A percentile compares a stretch with the other conserved stretches of the same genome.
Evolutionary conservation across 257 asterid genomes (phyloP).

Genomic region (Petunia axillaris): DNA sequence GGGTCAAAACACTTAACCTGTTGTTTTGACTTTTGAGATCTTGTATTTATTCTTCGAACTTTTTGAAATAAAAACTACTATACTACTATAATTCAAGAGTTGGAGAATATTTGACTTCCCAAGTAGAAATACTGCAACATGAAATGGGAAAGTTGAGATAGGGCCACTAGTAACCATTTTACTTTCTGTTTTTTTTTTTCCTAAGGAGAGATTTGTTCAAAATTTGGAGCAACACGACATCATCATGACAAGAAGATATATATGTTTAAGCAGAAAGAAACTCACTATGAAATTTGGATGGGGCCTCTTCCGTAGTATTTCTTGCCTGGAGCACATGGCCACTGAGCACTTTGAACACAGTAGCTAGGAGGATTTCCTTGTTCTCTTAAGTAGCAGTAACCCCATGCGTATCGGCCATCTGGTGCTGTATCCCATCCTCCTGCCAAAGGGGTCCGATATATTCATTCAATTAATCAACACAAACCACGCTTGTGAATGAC

Average conservation of each 20-base stretch:
- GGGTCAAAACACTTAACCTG: too few species aligned
- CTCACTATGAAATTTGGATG: slow-evolving; percentile 36
- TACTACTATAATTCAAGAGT: too few species aligned
- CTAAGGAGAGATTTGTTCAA: not conserved
- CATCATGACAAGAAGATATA: not conserved
- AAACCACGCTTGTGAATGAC: too few species aligned
- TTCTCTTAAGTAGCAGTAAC: slow-evolving; percentile 38
- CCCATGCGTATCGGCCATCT: slow-evolving; percentile 43
- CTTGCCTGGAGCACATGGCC: slow-evolving; percentile 34
- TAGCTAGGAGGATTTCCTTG: slow-evolving; percentile 30
- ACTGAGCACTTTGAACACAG: slow-evolving; percentile 25
- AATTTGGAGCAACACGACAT: not conserved
- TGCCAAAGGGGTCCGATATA: not conserved
- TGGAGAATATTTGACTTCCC: too few species aligned
- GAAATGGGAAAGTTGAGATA: too few species aligned
- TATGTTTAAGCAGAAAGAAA: not conserved
- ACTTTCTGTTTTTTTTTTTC: too few species aligned
- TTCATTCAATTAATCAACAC: not conserved
- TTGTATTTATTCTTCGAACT: too few species aligned
- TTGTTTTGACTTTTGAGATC: too few species aligned
- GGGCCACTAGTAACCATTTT: too few species aligned
- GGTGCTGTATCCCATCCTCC: slow-evolving; percentile 41
- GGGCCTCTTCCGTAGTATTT: slow-evolving; percentile 37
- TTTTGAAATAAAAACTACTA: too few species aligned
- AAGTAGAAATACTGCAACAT: too few species aligned